phyloP scores from a whole-genome alignment of 257 asterid genomes.

The Ilex asprella region DNA sequence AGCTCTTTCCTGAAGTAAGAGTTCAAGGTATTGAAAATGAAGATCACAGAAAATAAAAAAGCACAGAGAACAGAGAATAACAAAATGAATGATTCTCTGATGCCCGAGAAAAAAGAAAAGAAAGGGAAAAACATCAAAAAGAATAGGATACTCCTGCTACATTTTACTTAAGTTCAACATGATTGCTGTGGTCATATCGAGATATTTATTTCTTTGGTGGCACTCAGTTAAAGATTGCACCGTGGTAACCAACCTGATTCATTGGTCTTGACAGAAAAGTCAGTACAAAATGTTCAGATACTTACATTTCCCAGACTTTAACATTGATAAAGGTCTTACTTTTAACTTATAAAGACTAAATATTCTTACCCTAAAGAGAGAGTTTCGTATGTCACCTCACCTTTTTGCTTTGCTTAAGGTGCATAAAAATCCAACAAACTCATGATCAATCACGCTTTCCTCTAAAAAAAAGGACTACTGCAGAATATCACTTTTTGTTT shows the following conservation, averaged over 20 bases:
- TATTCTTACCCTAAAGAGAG: background rate
- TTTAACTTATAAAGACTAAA: background rate
- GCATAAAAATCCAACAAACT: no score
- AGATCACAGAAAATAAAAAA: background rate
- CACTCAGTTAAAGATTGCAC: no score
- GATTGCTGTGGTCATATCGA: no score
- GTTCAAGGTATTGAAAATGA: constrained; percentile 3
- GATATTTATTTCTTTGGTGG: no score
- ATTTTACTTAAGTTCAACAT: no score
- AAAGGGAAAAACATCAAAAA: background rate
- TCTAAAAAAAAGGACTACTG: no score
- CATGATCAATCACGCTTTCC: no score
- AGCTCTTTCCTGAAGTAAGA: constrained; percentile 75
- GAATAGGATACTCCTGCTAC: background rate
- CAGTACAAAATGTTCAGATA: background rate
- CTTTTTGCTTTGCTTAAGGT: no score
- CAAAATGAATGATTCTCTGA: background rate
- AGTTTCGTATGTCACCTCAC: no score
- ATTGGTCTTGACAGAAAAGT: background rate
- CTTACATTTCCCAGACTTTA: background rate
- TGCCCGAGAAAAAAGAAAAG: background rate
- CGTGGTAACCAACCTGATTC: background rate
- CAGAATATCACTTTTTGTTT: no score
- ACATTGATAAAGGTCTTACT: background rate
- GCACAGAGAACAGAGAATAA: background rate